Evolutionary conservation across 2,329 filamentous ascomycete genomes (phyloP), one percentile per base, ranked within the genome.

Genomic region (Parastagonospora nodorum): DNA sequence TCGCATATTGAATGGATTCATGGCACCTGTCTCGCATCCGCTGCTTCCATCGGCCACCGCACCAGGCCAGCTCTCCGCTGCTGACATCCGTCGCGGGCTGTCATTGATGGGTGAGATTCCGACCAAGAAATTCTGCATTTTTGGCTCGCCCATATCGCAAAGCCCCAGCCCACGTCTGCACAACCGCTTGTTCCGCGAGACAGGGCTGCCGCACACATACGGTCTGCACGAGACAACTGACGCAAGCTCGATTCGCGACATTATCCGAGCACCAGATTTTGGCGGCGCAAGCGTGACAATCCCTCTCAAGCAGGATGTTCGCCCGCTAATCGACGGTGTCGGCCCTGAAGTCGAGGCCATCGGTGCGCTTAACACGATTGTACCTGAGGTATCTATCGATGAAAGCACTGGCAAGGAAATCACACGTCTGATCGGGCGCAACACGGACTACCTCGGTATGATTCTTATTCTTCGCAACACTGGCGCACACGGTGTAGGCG

Each of bases 391-490:
- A 4, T 60, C 60, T 11, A 68, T 69, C 24, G 69, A 75, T 7
- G 66, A 62, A 12, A 61, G 51, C 7, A 77, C 72, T 2, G 78
- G 76, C 4, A 74, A 78, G 47, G 74, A 65, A 42, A 53, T 63
- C 14, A 77, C 57, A 37, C 82, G 79, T 4, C 83, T 97, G 2
- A 73, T 89, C 12, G 94, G 94, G 37, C 89, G 92, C 71, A 99
- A 99, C 75, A 99, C 94, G 10, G 94, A 99, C 77, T 99, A 92
- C 88, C 83, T 86, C 66, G 94, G 94, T 55, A 99, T 99, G 86
- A 85, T 89, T 2, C 84, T 88, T 61, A 87, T 90, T 3, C 82
- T 99, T 15, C 84, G 83, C 50, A 84, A 84, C 36, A 86, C 85
- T 2, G 90, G 90, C 7, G 70, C 67, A 5, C 64, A 64, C 56